These are phyloP conservation scores for Pythium inflatum DNA, from an alignment of 352 stramenopile species.

Conservation along the genomic window DNA sequence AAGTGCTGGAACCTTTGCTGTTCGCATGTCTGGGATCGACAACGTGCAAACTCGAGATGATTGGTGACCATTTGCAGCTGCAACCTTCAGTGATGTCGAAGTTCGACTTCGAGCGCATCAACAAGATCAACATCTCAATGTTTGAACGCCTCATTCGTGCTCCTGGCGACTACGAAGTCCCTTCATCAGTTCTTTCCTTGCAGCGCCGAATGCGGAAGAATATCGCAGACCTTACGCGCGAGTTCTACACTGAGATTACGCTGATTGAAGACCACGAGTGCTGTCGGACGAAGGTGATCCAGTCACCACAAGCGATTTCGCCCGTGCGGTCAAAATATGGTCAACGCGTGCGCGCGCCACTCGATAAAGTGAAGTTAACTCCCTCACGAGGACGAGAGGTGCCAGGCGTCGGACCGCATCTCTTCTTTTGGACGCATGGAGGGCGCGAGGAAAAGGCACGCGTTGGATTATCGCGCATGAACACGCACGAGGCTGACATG, in stretches of 20 bases:
- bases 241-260: constrained; percentile 81
- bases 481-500: constrained; percentile 79
- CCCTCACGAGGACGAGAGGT: constrained; percentile 74
- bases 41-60: constrained; percentile 89
- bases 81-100: constrained; percentile 83
- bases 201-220: constrained; percentile 88
- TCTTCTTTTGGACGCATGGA: constrained; percentile 87
- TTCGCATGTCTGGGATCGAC: constrained; percentile 84
- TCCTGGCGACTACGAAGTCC: constrained; percentile 59
- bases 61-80: constrained; percentile 87
- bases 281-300: constrained; percentile 64
- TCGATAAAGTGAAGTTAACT: constrained; percentile 32
- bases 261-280: constrained; percentile 79
- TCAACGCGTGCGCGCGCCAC: background rate
- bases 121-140: constrained; percentile 90
- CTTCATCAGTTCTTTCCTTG: constrained; percentile 82
- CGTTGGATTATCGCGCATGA: constrained; percentile 80
- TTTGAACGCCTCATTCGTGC: constrained; percentile 88
- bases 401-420: constrained; percentile 68
- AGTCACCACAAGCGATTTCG: background rate
- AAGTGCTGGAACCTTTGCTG: constrained; percentile 88
- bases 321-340: background rate
- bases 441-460: constrained; percentile 60
- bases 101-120: constrained; percentile 84
- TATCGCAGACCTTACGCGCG: constrained; percentile 85